These are phyloP conservation scores for Ascochyta rabiei DNA, from an alignment of 2,329 filamentous ascomycete species.

Conservation along the genomic window DNA sequence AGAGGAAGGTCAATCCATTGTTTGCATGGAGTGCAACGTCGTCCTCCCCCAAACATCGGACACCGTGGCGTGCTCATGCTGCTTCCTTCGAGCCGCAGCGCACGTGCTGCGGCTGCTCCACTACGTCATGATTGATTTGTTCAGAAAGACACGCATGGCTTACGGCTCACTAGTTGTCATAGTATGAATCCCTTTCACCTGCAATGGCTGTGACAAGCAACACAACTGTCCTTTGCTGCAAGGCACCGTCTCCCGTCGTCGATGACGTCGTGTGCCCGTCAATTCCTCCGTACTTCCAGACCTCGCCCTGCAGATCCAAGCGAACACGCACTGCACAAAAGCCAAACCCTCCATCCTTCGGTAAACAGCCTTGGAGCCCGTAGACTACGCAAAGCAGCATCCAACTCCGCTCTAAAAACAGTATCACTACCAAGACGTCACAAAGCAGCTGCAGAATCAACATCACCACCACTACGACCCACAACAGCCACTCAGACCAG, in stretches of 20 bases:
- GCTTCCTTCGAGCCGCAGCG: background rate
- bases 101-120: constrained; percentile 10
- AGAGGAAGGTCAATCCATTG: background rate
- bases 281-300: constrained; percentile 6
- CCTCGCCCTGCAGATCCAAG: constrained; percentile 8
- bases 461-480: background rate
- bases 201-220: background rate
- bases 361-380: background rate
- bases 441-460: background rate
- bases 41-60: background rate
- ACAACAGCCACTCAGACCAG: background rate
- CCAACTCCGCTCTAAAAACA: too few species aligned
- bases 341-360: background rate
- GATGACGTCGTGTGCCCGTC: constrained; percentile 36
- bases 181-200: background rate
- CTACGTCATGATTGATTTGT: constrained; percentile 15
- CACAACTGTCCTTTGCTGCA: background rate
- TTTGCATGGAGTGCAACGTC: background rate
- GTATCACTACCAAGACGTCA: background rate
- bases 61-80: background rate
- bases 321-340: constrained; percentile 12
- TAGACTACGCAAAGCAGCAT: too few species aligned
- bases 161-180: background rate
- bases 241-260: background rate
- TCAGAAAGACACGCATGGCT: background rate